Conservation (phyloP, 2,329 filamentous ascomycete species). For the Sarocladium kiliense region DNA sequence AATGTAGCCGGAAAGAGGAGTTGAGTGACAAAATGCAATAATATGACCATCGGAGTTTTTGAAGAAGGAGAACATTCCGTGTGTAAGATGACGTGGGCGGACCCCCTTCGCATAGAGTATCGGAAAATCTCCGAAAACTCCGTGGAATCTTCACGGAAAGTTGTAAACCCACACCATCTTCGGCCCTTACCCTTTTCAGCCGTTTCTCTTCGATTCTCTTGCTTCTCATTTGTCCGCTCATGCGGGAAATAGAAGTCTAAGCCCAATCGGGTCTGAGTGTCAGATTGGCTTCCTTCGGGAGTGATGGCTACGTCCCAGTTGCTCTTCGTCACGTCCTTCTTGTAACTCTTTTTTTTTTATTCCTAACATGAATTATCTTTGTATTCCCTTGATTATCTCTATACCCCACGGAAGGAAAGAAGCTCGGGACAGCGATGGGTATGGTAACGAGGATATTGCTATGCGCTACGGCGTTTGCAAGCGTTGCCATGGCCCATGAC, state of each 20-base stretch:
- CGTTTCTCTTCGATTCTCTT: not conserved
- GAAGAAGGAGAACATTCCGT: not conserved
- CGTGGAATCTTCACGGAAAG: not conserved
- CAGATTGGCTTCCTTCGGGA: constrained; percentile 28
- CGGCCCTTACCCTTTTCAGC: not conserved
- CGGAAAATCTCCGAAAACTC: not conserved
- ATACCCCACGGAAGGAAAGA: too few species aligned
- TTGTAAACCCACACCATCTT: not conserved
- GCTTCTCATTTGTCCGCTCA: not conserved
- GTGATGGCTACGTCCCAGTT: too few species aligned
- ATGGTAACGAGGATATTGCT: too few species aligned
- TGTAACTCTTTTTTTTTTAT: constrained; percentile 79
- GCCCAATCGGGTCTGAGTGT: constrained; percentile 57
- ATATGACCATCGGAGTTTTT: not conserved
- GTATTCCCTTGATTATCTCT: too few species aligned
- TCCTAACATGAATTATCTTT: too few species aligned
- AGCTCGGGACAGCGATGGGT: too few species aligned
- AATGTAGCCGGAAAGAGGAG: not conserved
- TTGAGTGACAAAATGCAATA: not conserved
- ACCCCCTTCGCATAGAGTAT: too few species aligned
- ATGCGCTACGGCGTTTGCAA: too few species aligned
- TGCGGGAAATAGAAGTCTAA: not conserved
- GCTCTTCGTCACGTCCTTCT: constrained; percentile 69
- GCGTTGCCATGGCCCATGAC: too few species aligned
- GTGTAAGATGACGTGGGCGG: too few species aligned